Conservation (phyloP, 2,329 filamentous ascomycete species). For the Falciphora oryzae region DNA sequence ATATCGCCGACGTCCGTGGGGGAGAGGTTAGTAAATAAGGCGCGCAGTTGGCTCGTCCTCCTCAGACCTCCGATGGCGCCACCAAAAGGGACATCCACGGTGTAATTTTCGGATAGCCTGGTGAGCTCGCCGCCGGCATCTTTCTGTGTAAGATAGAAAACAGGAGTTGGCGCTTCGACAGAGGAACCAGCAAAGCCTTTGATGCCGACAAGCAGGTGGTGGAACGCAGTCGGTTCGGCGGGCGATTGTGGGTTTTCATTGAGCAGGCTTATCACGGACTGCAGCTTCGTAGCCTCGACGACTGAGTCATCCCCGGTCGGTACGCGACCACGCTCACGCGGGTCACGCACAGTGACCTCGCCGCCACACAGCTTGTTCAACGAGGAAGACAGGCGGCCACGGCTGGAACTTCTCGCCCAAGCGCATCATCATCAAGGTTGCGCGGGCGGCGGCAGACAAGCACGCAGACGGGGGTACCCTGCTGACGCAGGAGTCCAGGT, state of each 20-base stretch:
- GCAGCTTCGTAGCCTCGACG: conserved; percentile 82
- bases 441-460: no score
- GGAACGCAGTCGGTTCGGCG: conserved; percentile 65
- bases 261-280: conserved; percentile 93
- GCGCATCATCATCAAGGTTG: no score
- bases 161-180: conserved; percentile 66
- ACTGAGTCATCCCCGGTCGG: conserved; percentile 90
- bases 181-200: conserved; percentile 74
- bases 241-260: conserved; percentile 69
- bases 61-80: conserved; percentile 62
- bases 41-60: conserved; percentile 66
- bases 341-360: conserved; percentile 92
- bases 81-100: conserved; percentile 68
- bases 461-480: no score
- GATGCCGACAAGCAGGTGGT: conserved; percentile 79
- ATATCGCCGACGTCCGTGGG: conserved; percentile 64
- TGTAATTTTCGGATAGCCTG: conserved; percentile 77
- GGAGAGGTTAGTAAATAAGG: conserved; percentile 81
- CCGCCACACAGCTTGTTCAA: conserved; percentile 92
- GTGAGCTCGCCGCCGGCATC: conserved; percentile 55
- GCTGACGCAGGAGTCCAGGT: no score
- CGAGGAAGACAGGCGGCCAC: no score
- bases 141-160: conserved; percentile 72
- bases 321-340: conserved; percentile 73
- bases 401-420: no score